These are phyloP conservation scores for Aegle marmelos DNA, from an alignment of 345 rosid genomes.

Conservation along the genomic window DNA sequence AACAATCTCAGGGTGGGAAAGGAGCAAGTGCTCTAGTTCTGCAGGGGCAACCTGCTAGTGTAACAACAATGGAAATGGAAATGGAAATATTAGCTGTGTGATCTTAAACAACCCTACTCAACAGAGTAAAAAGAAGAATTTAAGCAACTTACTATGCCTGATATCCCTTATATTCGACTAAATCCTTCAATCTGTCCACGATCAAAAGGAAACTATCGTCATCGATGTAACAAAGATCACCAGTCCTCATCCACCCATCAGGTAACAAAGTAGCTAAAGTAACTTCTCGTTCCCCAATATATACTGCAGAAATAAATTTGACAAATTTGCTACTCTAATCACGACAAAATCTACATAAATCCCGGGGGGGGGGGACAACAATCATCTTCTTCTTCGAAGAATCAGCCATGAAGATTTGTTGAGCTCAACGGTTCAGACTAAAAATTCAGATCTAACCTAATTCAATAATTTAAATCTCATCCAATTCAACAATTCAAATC, in stretches of 20 bases:
- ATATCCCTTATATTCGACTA: slow-evolving; percentile 38
- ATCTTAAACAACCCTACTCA: neutral
- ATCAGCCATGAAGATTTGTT: no score
- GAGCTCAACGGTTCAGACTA: no score
- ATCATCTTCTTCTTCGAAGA: no score
- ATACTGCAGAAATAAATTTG: slow-evolving; percentile 14
- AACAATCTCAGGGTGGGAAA: slow-evolving; percentile 28
- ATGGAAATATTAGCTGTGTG: neutral
- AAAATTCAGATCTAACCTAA: no score
- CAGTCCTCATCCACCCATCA: slow-evolving; percentile 41
- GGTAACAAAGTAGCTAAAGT: slow-evolving; percentile 16
- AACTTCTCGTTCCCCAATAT: slow-evolving; percentile 25
- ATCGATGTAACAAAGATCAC: slow-evolving; percentile 40
- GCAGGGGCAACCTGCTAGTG: slow-evolving; percentile 36
- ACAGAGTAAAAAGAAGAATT: neutral
- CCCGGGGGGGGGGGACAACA: fast-evolving
- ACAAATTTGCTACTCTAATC: no score
- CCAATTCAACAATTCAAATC: no score
- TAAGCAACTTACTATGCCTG: slow-evolving; percentile 23
- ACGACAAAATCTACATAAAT: no score
- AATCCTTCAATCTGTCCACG: slow-evolving; percentile 39
- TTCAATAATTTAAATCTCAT: no score
- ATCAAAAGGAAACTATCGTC: slow-evolving; percentile 30
- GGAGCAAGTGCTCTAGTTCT: slow-evolving; percentile 35
- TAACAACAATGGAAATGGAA: neutral